These are phyloP conservation scores for Colletotrichum siamense DNA, from an alignment of 2,329 filamentous ascomycete species.

Conservation along the genomic window DNA sequence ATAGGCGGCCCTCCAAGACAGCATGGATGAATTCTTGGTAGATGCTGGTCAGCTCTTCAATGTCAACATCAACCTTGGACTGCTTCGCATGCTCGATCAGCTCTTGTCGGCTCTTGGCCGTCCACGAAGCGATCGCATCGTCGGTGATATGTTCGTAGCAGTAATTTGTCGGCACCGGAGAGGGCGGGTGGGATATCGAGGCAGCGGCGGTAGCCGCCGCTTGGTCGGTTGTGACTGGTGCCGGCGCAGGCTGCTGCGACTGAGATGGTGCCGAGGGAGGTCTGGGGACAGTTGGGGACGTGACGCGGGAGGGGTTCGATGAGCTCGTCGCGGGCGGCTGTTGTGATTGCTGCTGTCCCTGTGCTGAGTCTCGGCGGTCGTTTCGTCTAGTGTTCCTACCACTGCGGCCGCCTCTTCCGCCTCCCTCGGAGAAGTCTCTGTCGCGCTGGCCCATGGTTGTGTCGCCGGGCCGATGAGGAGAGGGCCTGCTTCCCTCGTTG, in stretches of 20 bases:
- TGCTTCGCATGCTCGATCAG: constrained; percentile 70
- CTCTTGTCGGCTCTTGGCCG: constrained; percentile 64
- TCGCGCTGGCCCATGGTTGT: constrained; percentile 63
- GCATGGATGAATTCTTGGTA: constrained; percentile 87
- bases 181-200: constrained; percentile 26
- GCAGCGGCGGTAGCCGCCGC: constrained; percentile 23
- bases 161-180: constrained; percentile 55
- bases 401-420: constrained; percentile 49
- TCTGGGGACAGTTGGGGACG: constrained; percentile 10
- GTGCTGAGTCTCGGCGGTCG: constrained; percentile 59
- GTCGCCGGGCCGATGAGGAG: constrained; percentile 67
- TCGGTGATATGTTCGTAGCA: constrained; percentile 80
- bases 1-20: constrained; percentile 72
- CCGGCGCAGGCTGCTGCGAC: constrained; percentile 35
- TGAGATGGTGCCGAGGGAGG: constrained; percentile 8
- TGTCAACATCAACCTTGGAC: constrained; percentile 71
- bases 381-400: constrained; percentile 50
- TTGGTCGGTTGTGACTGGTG: constrained; percentile 28
- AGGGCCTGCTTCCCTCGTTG: constrained; percentile 58
- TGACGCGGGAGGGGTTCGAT: constrained; percentile 10
- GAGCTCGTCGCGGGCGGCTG: constrained; percentile 6
- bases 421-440: constrained; percentile 50
- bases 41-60: constrained; percentile 70
- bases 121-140: constrained; percentile 71
- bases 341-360: constrained; percentile 29